Base-by-base conservation (phyloP, 495 filamentous ascomycete genomes). In the Penicillium macrosclerotiorum region DNA sequence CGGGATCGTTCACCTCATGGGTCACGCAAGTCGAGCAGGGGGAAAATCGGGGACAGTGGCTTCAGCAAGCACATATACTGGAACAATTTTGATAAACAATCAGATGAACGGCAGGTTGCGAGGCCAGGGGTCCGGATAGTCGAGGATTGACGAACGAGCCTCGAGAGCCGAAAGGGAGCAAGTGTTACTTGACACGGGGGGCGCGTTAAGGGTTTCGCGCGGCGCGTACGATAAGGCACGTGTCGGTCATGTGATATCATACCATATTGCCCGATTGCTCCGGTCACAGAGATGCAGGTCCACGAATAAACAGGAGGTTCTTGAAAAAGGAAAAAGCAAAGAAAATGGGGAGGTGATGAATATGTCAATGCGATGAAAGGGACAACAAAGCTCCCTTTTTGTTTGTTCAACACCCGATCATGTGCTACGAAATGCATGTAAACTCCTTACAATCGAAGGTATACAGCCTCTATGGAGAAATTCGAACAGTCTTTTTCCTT, bases 161-260 rank as follows among this genome's bases (percentile, higher is more conserved):
- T n/a, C n/a, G n/a, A n/a, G n/a, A n/a, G n/a, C n/a, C 22, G 16
- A 39, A 47, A 35, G 43, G 44, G 24, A 39, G 38, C 34, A 36
- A 38, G 27, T 46, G 36, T 37, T 38, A 45, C 30, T 45, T 49
- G 31, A 14, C 42, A 37, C n/a, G n/a, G n/a, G 35, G 33, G 50
- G 54, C 57, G 57, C 57, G 57, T 60, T 60, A 54, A 57, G 52
- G 18, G 40, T 48, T 46, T 57, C 57, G 53, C 57, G 57, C 40
- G 37, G 27, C 57, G 57, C 57, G 57, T 52, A 45, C 52, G 52
- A 57, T 60, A 57, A 56, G 45, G 52, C 45, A 57, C 57, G 52
- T 56, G 52, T 47, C 20, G 12, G n/a, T 60, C 54, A 60, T 19
- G 26, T 54, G 50, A 54, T 18, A 8, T 9, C 18, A 16, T n/a